These are phyloP conservation scores for Penicillium sp. DNA, from an alignment of 2,329 filamentous ascomycete genomes.

Conservation along the genomic window DNA sequence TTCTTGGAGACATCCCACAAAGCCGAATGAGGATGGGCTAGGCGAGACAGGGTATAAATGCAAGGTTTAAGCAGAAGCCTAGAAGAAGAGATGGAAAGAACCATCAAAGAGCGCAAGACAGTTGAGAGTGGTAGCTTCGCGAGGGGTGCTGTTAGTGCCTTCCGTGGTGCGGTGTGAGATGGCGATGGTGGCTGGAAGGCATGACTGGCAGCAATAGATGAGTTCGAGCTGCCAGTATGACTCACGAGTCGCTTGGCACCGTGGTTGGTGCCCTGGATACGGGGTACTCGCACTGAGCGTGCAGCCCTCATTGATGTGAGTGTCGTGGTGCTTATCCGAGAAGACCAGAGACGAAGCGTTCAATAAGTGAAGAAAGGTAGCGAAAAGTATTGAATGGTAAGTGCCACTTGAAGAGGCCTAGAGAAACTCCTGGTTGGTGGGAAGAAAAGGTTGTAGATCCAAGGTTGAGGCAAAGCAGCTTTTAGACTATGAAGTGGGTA, in stretches of 20 bases:
- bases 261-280: conserved; percentile 10
- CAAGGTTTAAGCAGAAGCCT: conserved; percentile 63
- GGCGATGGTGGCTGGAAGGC: conserved; percentile 21
- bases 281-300: conserved; percentile 25
- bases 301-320: conserved; percentile 26
- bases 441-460: conserved; percentile 1
- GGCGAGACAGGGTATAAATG: conserved; percentile 61
- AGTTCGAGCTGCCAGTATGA: conserved; percentile 31
- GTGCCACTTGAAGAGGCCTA: not conserved
- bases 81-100: conserved; percentile 37
- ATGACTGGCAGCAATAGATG: conserved; percentile 26
- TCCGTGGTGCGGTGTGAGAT: conserved; percentile 17
- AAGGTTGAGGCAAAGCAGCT: conserved; percentile 5
- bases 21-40: conserved; percentile 42
- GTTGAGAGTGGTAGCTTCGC: conserved; percentile 36
- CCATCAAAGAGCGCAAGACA: conserved; percentile 35
- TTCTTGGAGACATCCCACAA: conserved; percentile 49
- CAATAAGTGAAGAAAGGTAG: not conserved
- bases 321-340: not conserved
- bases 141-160: conserved; percentile 27
- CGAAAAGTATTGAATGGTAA: not conserved
- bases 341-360: not conserved
- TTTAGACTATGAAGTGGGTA: conserved; percentile 2
- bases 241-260: conserved; percentile 26
- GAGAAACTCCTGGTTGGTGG: not conserved